Conservation (phyloP, 768 basidiomycete genomes). For the Calocera viscosa region DNA sequence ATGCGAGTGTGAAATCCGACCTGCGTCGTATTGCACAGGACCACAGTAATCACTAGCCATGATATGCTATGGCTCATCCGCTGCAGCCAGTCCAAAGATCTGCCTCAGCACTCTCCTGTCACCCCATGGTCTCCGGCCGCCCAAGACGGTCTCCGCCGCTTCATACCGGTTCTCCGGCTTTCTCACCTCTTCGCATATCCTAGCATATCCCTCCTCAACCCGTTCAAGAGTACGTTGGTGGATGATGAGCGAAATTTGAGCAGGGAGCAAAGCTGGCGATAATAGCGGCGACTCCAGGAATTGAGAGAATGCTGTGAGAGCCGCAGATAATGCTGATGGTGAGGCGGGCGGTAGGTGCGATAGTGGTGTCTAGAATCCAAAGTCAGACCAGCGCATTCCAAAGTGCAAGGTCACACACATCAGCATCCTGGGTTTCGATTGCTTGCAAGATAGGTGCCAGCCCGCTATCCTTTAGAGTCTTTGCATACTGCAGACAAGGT, state of each 20-base stretch:
- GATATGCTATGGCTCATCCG: slow-evolving; percentile 6
- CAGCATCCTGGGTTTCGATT: slow-evolving; percentile 26
- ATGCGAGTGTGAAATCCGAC: too few relatives aligned
- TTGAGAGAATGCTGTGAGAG: slow-evolving; percentile 58
- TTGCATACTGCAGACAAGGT: slow-evolving; percentile 27
- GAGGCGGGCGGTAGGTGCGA: slow-evolving; percentile 59
- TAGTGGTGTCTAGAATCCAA: slow-evolving; percentile 45
- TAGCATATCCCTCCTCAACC: slow-evolving; percentile 55
- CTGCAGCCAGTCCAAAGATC: slow-evolving; percentile 58
- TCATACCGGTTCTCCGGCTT: slow-evolving; percentile 73
- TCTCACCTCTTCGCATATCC: slow-evolving; percentile 64
- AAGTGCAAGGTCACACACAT: slow-evolving; percentile 22
- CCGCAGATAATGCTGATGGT: slow-evolving; percentile 45
- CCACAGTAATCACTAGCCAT: too few relatives aligned
- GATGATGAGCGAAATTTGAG: slow-evolving; percentile 58
- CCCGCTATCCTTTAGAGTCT: slow-evolving; percentile 32
- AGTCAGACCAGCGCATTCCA: neutral
- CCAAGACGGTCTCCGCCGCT: slow-evolving; percentile 73
- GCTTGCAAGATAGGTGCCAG: slow-evolving; percentile 30
- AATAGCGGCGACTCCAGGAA: slow-evolving; percentile 80
- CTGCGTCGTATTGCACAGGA: too few relatives aligned
- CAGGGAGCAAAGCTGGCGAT: slow-evolving; percentile 65
- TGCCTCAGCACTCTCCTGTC: slow-evolving; percentile 60
- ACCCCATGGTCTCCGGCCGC: slow-evolving; percentile 74
- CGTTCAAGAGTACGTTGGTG: slow-evolving; percentile 63